These are phyloP conservation scores for Trichoderma gracile DNA, from an alignment of 2,329 filamentous ascomycete species.

Conservation along the genomic window DNA sequence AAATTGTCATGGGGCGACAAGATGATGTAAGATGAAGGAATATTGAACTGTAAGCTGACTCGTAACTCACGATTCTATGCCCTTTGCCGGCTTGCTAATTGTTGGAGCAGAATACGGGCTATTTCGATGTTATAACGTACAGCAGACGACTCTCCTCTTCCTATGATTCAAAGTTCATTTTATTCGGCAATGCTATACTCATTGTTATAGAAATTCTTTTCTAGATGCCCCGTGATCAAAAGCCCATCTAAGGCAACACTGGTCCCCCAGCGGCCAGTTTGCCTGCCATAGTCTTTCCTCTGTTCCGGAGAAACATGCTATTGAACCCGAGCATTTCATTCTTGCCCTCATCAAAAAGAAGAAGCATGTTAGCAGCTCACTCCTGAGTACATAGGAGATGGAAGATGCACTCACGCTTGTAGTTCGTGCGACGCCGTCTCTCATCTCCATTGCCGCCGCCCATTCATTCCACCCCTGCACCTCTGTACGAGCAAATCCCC, in stretches of 20 bases:
- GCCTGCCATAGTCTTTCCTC: neutral
- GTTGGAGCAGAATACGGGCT: neutral
- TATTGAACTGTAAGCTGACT: neutral
- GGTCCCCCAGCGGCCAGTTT: neutral
- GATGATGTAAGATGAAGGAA: constrained; percentile 5
- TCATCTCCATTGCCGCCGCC: neutral
- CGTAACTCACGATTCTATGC: too few relatives aligned
- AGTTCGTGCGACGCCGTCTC: neutral
- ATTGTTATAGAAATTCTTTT: too few relatives aligned
- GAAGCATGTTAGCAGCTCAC: neutral
- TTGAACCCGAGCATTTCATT: neutral
- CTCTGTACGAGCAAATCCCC: neutral
- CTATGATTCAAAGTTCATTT: neutral
- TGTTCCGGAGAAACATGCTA: neutral
- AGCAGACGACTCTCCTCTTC: neutral
- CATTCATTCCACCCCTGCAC: neutral
- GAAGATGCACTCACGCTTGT: neutral
- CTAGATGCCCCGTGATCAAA: too few relatives aligned
- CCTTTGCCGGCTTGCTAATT: neutral
- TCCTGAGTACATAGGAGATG: neutral
- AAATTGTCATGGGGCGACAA: neutral
- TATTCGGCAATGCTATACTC: too few relatives aligned
- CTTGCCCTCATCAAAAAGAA: neutral
- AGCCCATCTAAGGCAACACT: neutral
- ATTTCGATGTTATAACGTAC: neutral